These are phyloP conservation scores for Oehlia diaphana DNA, from an alignment of 192 early-diverging fungal species.

Conservation along the genomic window DNA sequence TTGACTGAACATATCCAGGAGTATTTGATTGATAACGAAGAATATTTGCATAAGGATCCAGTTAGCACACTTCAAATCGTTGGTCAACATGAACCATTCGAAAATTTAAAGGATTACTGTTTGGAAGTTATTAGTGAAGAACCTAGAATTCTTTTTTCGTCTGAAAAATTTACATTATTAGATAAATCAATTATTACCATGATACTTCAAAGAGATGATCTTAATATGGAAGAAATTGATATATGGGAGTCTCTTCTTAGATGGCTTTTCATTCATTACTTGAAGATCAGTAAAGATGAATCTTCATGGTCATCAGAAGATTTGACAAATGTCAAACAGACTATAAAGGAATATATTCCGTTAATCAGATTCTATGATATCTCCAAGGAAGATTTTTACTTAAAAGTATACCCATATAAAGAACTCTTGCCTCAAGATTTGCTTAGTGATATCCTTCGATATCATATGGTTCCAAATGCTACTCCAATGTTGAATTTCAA, in stretches of 20 bases:
- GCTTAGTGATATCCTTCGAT: not conserved
- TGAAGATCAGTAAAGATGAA: not conserved
- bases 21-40: not conserved
- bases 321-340: not conserved
- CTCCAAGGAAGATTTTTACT: not conserved
- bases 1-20: not conserved
- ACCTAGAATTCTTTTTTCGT: not conserved
- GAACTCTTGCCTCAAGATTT: not conserved
- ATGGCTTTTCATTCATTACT: not conserved
- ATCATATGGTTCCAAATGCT: not conserved
- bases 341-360: not conserved
- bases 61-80: not conserved
- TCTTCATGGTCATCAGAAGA: not conserved
- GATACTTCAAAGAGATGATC: not conserved
- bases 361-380: slow-evolving; percentile 10
- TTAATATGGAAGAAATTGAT: not conserved
- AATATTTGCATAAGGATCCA: not conserved
- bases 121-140: not conserved
- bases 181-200: not conserved
- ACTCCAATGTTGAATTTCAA: not conserved
- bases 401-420: slow-evolving; percentile 8
- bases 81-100: not conserved
- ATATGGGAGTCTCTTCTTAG: not conserved
- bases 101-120: not conserved
- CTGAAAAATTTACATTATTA: not conserved